Evolutionary conservation across 495 filamentous ascomycete species (phyloP), one percentile per base, ranked within the genome.

Genomic region (Copromyces sp.): DNA sequence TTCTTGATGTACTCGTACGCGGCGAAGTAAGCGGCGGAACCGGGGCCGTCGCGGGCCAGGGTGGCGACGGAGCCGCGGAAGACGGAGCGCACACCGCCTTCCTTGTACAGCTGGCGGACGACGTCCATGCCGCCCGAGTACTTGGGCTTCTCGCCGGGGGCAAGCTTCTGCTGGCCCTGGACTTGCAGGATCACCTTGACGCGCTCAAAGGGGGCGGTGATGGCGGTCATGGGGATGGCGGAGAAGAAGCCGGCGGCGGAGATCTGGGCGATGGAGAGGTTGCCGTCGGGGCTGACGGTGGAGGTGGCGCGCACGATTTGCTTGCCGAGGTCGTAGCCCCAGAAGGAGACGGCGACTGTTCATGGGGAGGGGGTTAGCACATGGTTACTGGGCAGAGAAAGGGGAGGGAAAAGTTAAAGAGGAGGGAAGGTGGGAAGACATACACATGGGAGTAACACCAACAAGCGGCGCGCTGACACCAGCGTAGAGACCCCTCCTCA

Each of bases 371-470:
- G 61, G 71, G 73, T 77, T 68, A 72, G 75, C 70, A 32, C 3
- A 20, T 11, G 14, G 32, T 24, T 68, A 16, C 37, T 20, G 8
- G 39, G 53, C 70, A 3, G 69, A 5, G 59, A 37, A 29, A 24
- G 40, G 45, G 14, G 71, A 16, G 35, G 40, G 45, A 14, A 72
- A 16, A 68, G 4, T 9, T 40, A 40, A 40, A 40, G 40, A 70
- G 38, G 41, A 20, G 47, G 39, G 41, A 69, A 73, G 47, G 4
- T 1, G 45, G 45, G 24, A 7, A 59, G 69, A 87, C 93, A 85
- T 89, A 97, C 95, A 99, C 96, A 98, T 98, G 39, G 95, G 95
- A 73, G 95, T 98, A 24, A 99, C 95, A 47, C 96, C 95, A 12
- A 97, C 90, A 74, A 99, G 84, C 47, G 95, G 96, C 76, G 96